Evolutionary conservation across 805 yeast genomes (phyloP).

Genomic region (Spencermartinsiella europaea): DNA sequence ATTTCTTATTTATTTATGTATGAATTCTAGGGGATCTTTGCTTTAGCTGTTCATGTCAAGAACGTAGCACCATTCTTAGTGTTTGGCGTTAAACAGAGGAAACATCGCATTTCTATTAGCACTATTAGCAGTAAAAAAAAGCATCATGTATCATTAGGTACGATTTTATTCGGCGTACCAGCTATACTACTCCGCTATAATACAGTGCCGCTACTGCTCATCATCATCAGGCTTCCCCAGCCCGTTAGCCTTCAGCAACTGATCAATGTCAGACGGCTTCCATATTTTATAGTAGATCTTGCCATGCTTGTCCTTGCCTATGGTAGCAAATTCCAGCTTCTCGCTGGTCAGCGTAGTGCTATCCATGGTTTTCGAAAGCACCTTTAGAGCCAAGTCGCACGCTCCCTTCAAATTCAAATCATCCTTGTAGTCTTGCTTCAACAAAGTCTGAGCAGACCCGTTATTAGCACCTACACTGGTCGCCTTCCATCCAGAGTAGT

Average conservation of each 20-base stretch:
- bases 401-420: constrained; percentile 66
- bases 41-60: no score
- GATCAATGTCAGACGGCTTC: constrained; percentile 73
- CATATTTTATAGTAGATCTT: constrained; percentile 66
- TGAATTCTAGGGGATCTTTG: not conserved
- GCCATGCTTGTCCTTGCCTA: constrained; percentile 44
- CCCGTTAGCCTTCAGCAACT: constrained; percentile 65
- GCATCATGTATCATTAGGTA: no score
- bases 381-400: constrained; percentile 81
- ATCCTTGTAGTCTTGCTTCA: constrained; percentile 92
- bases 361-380: constrained; percentile 91
- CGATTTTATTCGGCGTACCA: no score
- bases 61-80: no score
- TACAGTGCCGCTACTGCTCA: constrained; percentile 32
- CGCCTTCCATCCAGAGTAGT: constrained; percentile 98
- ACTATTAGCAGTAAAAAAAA: no score
- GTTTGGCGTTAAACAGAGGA: no score
- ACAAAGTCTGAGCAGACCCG: constrained; percentile 89
- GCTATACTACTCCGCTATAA: no score
- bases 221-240: constrained; percentile 56
- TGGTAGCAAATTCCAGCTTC: constrained; percentile 88
- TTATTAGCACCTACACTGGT: constrained; percentile 95
- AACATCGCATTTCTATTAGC: no score
- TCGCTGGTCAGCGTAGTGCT: constrained; percentile 78
- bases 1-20: constrained; percentile 6